A percentile compares a stretch with the other conserved stretches of the same genome.
Conservation (phyloP, 257 asterid genomes). For the Plectranthus barbatus region DNA sequence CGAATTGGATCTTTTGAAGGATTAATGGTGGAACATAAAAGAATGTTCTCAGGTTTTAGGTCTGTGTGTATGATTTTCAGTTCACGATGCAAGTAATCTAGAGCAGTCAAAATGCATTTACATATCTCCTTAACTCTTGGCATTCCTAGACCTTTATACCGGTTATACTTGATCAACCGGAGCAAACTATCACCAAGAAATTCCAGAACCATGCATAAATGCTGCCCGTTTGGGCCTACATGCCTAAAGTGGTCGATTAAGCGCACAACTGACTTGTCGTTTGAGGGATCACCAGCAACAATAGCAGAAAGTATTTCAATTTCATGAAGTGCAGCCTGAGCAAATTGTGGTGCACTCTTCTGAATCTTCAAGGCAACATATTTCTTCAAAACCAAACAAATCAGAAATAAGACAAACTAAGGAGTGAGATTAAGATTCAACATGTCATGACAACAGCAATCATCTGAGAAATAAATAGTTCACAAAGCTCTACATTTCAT, state of each 20-base stretch:
- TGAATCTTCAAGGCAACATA: slow-evolving; percentile 97
- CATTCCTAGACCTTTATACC: slow-evolving; percentile 72
- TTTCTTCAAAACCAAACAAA: slow-evolving; percentile 29
- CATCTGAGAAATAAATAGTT: background rate
- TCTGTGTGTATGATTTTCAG: slow-evolving; percentile 84
- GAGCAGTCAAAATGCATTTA: slow-evolving; percentile 78
- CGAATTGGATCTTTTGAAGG: slow-evolving; percentile 83
- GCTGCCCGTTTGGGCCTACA: slow-evolving; percentile 96
- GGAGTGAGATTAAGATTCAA: background rate
- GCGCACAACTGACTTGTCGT: slow-evolving; percentile 54
- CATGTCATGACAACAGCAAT: background rate
- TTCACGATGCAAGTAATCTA: slow-evolving; percentile 78
- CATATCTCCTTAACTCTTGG: slow-evolving; percentile 84
- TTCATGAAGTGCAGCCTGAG: slow-evolving; percentile 95
- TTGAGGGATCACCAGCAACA: slow-evolving; percentile 66
- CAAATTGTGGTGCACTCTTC: slow-evolving; percentile 91
- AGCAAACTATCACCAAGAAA: slow-evolving; percentile 94
- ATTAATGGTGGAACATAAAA: slow-evolving; percentile 66
- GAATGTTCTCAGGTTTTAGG: slow-evolving; percentile 93
- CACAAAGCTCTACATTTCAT: slow-evolving; percentile 5
- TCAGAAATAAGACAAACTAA: slow-evolving; percentile 1
- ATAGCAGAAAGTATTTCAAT: slow-evolving; percentile 77
- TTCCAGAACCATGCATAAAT: slow-evolving; percentile 92
- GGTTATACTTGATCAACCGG: slow-evolving; percentile 64
- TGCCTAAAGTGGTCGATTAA: slow-evolving; percentile 88